Evolutionary conservation across 2,329 filamentous ascomycete species (phyloP), one percentile per base, ranked within the genome.

Genomic region (Cryoendolithus antarcticus): DNA sequence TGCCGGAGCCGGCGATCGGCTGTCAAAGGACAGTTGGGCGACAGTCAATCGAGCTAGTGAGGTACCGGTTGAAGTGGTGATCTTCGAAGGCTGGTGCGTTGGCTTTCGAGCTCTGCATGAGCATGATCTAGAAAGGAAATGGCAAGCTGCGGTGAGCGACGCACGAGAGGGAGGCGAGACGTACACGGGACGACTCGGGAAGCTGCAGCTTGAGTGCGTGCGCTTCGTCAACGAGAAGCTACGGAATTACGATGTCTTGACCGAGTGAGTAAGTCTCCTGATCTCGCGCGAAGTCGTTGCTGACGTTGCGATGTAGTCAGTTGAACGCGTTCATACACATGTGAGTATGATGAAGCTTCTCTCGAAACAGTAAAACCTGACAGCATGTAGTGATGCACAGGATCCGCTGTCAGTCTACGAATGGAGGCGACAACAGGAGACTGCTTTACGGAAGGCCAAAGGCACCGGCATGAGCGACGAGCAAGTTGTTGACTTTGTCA

Each of bases 51-150:
- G 57, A 2, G 65, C 59, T n/a, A 61, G 73, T 15, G 61, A 72
- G 13, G 33, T 35, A 39, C 37, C 42, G 24, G 62, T 75, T 2
- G 67, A 72, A 38, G 75, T 89, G 6, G 70, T 93, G 13, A 74
- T 94, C 37, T 78, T 94, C 46, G 86, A 94, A 60, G 86, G 88
- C 12, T 94, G 86, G 88, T 91, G 81, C 58, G 76, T 93, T 9
- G 86, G 86, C 3, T 94, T 94, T 62, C 75, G 78, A 4, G 60
- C 80, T 0, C 60, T 88, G 9, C 50, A 62, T 11, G 66, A 70
- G 4, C 57, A 74, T 3, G 66, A 69, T 21, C 57, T 75, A 3
- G 68, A 68, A 49, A 64, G 67, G 55, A 71, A 69, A 44, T 74
- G 74, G 58, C 61, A 64, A 38, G 62, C 62, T 28, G 71, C 71